These are phyloP conservation scores for Rhizoctonia solani DNA, from an alignment of 1,284 basidiomycete genomes.

Conservation along the genomic window DNA sequence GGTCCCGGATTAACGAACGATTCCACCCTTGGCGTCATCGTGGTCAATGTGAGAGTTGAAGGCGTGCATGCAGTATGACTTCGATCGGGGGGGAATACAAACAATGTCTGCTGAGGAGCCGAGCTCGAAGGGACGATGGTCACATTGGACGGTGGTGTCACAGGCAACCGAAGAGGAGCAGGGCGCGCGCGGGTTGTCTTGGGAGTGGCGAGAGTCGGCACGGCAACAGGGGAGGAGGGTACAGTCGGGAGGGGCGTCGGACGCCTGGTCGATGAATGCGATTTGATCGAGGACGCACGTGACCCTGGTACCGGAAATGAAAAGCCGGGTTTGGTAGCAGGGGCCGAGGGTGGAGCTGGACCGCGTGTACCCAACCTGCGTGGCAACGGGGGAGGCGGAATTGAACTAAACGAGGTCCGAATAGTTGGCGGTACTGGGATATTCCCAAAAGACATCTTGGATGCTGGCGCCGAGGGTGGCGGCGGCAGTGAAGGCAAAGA, in stretches of 20 bases:
- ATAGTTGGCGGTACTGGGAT: not conserved
- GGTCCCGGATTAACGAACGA: not conserved
- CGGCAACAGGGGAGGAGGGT: conserved; percentile 28
- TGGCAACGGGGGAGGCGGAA: conserved; percentile 25
- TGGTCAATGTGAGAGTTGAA: conserved; percentile 71
- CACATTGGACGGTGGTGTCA: conserved; percentile 14
- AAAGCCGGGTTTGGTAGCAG: conserved; percentile 20
- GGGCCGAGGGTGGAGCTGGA: conserved; percentile 14
- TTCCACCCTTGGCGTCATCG: conserved; percentile 53
- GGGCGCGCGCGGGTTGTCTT: conserved; percentile 25
- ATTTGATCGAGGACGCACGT: conserved; percentile 27
- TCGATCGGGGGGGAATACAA: conserved; percentile 70
- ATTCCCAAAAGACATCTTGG: conserved; percentile 39
- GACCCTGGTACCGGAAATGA: conserved; percentile 19
- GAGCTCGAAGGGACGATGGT: conserved; percentile 26
- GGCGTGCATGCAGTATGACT: conserved; percentile 57
- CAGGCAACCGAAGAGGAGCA: conserved; percentile 23
- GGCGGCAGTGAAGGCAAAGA: conserved; percentile 43
- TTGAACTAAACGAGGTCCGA: conserved; percentile 7
- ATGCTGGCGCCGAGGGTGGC: conserved; percentile 59
- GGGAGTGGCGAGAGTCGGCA: conserved; percentile 26
- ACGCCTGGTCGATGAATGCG: conserved; percentile 20
- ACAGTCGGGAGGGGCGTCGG: conserved; percentile 29
- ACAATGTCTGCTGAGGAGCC: conserved; percentile 65
- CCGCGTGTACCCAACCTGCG: conserved; percentile 8